These are phyloP conservation scores for Typha latifolia DNA, from an alignment of 176 grass and related monocot species.

Conservation along the genomic window DNA sequence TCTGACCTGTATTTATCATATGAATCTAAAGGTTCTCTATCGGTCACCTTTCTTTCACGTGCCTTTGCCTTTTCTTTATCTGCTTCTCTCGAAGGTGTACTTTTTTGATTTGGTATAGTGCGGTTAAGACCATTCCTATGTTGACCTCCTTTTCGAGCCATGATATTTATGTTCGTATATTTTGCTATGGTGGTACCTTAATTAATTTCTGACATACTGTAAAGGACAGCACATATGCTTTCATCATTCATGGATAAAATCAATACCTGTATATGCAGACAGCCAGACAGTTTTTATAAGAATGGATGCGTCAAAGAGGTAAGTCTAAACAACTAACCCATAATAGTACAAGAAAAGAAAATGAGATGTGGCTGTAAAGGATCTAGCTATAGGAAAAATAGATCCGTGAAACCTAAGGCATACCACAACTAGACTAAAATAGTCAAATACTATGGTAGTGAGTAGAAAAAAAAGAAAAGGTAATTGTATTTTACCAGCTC, in stretches of 20 bases:
- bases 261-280: slow-evolving; percentile 22
- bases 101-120: slow-evolving; percentile 35
- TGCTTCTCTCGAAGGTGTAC: slow-evolving; percentile 16
- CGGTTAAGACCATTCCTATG: slow-evolving; percentile 48
- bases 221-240: slow-evolving; percentile 2
- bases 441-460: not conserved
- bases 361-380: not conserved
- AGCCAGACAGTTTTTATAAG: not conserved
- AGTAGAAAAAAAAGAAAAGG: not conserved
- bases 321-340: not conserved
- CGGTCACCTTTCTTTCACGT: slow-evolving; percentile 29
- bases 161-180: slow-evolving; percentile 29
- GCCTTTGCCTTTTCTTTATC: slow-evolving; percentile 36
- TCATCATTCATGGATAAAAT: slow-evolving; percentile 18
- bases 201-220: slow-evolving; percentile 2
- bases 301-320: not conserved
- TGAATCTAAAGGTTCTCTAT: slow-evolving; percentile 23
- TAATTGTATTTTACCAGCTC: too few relatives aligned
- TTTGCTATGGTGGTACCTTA: slow-evolving; percentile 7
- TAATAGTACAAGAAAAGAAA: not conserved
- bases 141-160: slow-evolving; percentile 84
- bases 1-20: slow-evolving; percentile 30
- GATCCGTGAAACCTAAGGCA: not conserved
- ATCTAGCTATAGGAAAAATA: not conserved
- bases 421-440: not conserved